Base-by-base conservation (phyloP, 371 early-diverging fungal genomes). In the Rhizopus stolonifer region DNA sequence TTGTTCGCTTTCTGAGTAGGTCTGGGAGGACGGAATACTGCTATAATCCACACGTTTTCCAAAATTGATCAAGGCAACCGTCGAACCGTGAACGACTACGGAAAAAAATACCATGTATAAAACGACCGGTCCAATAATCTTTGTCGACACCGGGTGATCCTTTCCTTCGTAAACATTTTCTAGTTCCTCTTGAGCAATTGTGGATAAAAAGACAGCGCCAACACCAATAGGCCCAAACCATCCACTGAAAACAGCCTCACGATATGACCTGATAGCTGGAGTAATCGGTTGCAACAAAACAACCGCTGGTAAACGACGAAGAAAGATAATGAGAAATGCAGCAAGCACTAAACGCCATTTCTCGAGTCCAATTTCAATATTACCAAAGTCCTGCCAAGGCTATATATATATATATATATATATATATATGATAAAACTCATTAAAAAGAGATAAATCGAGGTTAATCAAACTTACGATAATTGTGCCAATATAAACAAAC, bases 151-250 rank as follows among this genome's bases (percentile, higher is more conserved):
- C 10, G 72, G 61, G 8, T 52, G n/a, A 15, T 60, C 64, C 36
- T 65, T 58, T 4, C 58, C 72, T 13, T 57, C 50, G 36, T 72
- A 61, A 0, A 67, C 59, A 9, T 68, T 60, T 0, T 70, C 65
- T 15, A 86, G 49, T 45, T 80, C 62, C 49, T 75, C 73, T 23
- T 79, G 79, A 4, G 88, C 83, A 43, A 85, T 72, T 26, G 74
- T 76, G n/a, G 87, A 78, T 52, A 88, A 81, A 60, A 83, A 97
- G 2, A 97, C 71, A 0, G 98, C 96, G 3, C 88, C 84, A 6
- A 84, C 83, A n/a, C 78, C 77, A 43, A 98, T 90, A 1, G 98
- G 98, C 0, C 97, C 98, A 66, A 95, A 98, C 93, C 94, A 97
- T 1, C 99, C 99, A n/a, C 90, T 88, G 67, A 96, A 96, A 0